Evolutionary conservation across 257 asterid genomes (phyloP), one percentile per base, ranked within the genome.

Genomic region (Forsythia viridissima): DNA sequence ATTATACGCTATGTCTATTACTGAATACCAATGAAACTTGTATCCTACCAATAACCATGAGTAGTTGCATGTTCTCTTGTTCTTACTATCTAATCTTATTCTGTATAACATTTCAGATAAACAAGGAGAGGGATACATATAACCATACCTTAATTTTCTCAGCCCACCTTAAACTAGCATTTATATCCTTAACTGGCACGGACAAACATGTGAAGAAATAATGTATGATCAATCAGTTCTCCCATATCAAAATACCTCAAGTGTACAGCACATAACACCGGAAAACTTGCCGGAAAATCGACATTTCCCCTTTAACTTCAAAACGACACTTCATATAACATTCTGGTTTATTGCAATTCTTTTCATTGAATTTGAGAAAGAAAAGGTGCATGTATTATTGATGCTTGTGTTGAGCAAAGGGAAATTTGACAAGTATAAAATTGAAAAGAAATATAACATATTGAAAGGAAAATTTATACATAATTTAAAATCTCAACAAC

Each of bases 391-490:
- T n/a, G 65, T n/a, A 6, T 55, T 13, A 15, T 48, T 12, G 6
- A 13, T 12, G 55, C 6, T 46, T 48, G 1, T 48, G n/a, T 46
- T 46, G 55, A 46, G 4, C 57, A 16, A 68, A 67, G 38, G 9
- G 40, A 39, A 69, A 10, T 13, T 1, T 44, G 15, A 18, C 11
- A 65, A 59, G 52, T 36, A 40, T 74, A 13, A 77, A 34, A 68
- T 39, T 34, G 18, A 67, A 66, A 38, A 9, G 40, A 36, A 76
- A 38, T 69, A 24, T 36, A 15, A 9, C 72, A 65, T 73, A 69
- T 75, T 21, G 46, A 59, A 67, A 78, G 78, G 73, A 80, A 30
- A 75, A 76, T 76, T 68, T 70, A 65, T 66, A 75, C 5, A 77
- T 24, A 74, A 37, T 34, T 40, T 52, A 68, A 68, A 21, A 13